phyloP scores from a whole-genome alignment of 1,139 yeast genomes.

The Scheffersomyces quercinus region DNA sequence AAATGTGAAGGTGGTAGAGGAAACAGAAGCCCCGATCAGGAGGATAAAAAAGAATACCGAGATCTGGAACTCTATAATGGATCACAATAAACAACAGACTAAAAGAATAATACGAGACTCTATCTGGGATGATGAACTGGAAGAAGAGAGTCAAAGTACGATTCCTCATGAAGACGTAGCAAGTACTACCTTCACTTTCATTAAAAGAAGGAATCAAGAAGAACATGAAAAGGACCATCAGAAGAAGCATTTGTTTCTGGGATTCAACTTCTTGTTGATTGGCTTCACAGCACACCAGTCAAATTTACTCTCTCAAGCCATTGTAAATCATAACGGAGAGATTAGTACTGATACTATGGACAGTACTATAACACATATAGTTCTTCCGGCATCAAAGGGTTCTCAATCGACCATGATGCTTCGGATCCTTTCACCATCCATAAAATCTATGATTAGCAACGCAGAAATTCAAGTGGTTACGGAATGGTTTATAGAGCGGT shows the following conservation, averaged over 20 bases:
- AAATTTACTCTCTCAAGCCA: conserved; percentile 33
- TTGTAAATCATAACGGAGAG: conserved; percentile 46
- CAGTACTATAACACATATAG: conserved; percentile 32
- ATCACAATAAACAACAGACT: conserved; percentile 20
- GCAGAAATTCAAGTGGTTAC: conserved; percentile 47
- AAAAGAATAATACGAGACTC: conserved; percentile 19
- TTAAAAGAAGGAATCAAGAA: neutral
- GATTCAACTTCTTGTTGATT: conserved; percentile 34
- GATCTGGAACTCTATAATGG: conserved; percentile 57
- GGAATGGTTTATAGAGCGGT: conserved; percentile 86
- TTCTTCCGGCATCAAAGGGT: conserved; percentile 43
- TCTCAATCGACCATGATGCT: conserved; percentile 25
- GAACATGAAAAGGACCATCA: neutral
- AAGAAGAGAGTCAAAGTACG: neutral
- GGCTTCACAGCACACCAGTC: conserved; percentile 40
- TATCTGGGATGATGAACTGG: conserved; percentile 30
- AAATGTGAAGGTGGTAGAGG: neutral
- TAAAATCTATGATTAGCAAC: conserved; percentile 22
- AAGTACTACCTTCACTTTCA: neutral
- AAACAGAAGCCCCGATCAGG: neutral
- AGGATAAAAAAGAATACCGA: conserved; percentile 22
- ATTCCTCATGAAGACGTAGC: too few species aligned
- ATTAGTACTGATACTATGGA: conserved; percentile 19
- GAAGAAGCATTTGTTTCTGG: conserved; percentile 28
- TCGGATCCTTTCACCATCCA: conserved; percentile 23